These are phyloP conservation scores for Viola pubescens DNA, from an alignment of 441 rosid species.

Conservation along the genomic window DNA sequence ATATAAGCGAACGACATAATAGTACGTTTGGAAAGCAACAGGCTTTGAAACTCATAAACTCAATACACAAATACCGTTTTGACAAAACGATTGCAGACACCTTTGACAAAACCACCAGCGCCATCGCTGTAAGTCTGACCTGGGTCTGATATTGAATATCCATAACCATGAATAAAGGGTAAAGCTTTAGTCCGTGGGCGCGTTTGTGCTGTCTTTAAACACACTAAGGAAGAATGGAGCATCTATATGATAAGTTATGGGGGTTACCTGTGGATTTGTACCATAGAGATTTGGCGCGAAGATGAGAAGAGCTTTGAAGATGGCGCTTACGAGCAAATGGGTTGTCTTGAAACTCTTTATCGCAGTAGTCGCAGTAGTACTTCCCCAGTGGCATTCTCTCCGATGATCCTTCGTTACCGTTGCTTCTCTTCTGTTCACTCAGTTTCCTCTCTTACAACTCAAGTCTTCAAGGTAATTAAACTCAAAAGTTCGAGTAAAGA, in stretches of 20 bases:
- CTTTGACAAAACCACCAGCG: constrained; percentile 17
- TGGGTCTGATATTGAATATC: no score
- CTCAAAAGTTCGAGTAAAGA: no score
- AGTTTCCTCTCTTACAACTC: no score
- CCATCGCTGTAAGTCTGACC: not conserved
- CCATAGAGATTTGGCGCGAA: constrained; percentile 81
- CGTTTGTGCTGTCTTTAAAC: no score
- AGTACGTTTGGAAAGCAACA: not conserved
- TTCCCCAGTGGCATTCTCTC: constrained; percentile 46
- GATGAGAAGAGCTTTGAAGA: constrained; percentile 65
- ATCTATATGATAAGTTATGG: not conserved
- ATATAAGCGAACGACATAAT: not conserved
- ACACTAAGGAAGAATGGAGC: no score
- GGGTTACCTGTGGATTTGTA: constrained; percentile 31
- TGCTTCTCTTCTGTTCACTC: no score
- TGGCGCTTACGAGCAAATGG: constrained; percentile 72
- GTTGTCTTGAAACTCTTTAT: constrained; percentile 79
- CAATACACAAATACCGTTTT: constrained; percentile 31
- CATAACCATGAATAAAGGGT: no score
- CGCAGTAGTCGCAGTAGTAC: constrained; percentile 72
- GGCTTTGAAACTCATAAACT: not conserved
- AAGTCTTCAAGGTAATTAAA: no score
- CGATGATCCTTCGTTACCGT: no score
- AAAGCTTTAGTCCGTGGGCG: no score
- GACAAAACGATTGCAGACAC: constrained; percentile 61